A percentile compares a stretch with the other conserved stretches of the same genome.
These are phyloP conservation scores for Cercospora janseana DNA, from an alignment of 2,329 filamentous ascomycete species.

Conservation along the genomic window DNA sequence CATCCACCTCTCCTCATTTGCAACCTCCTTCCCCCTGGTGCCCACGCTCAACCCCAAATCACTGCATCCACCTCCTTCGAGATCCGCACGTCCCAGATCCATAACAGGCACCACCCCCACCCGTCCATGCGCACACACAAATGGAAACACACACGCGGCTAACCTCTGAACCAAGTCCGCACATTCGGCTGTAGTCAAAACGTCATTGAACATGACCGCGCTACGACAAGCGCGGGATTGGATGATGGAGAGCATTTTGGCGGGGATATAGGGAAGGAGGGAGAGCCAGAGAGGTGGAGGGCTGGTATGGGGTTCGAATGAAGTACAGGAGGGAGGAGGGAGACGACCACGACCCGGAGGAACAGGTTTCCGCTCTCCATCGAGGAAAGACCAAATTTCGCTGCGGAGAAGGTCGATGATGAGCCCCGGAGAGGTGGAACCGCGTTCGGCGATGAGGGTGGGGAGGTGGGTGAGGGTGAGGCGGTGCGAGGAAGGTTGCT, in stretches of 20 bases:
- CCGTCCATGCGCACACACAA: constrained; percentile 77
- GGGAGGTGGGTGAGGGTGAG: constrained; percentile 61
- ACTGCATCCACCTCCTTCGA: background rate
- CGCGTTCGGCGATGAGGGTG: constrained; percentile 70
- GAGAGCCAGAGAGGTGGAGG: constrained; percentile 15
- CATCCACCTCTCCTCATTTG: background rate
- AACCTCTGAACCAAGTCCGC: constrained; percentile 56
- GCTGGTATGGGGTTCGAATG: background rate
- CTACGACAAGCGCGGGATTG: constrained; percentile 75
- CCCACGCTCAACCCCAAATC: background rate
- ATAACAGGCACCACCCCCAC: constrained; percentile 51
- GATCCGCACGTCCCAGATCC: constrained; percentile 11
- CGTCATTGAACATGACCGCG: constrained; percentile 84
- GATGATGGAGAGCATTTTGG: constrained; percentile 64
- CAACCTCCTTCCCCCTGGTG: too few species aligned
- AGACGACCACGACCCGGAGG: too few species aligned
- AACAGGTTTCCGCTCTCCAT: constrained; percentile 32
- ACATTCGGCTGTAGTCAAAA: constrained; percentile 59
- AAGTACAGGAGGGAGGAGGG: too few species aligned
- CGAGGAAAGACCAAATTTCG: constrained; percentile 68
- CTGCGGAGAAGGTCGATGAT: constrained; percentile 71
- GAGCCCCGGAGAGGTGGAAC: constrained; percentile 67
- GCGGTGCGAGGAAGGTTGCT: constrained; percentile 8
- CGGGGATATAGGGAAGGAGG: constrained; percentile 21
- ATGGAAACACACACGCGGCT: constrained; percentile 67